These are phyloP conservation scores for Apostasia ramifera DNA, from an alignment of 106 monocot species.

Conservation along the genomic window DNA sequence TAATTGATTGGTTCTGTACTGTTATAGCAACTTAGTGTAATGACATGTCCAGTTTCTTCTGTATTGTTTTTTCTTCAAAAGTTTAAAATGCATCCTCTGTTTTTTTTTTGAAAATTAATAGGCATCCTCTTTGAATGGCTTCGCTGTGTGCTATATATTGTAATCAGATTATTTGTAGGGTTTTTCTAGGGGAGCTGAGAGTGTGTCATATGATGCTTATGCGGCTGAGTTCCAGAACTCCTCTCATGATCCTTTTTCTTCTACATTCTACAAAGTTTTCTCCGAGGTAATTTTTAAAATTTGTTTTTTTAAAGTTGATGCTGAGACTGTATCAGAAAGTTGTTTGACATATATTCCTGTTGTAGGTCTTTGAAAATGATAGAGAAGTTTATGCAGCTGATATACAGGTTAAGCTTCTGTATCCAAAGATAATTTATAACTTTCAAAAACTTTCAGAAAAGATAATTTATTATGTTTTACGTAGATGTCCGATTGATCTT, in stretches of 20 bases:
- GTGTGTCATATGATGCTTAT: conserved; percentile 29
- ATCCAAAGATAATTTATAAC: too few species aligned
- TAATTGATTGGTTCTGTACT: conserved; percentile 9
- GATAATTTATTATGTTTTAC: too few species aligned
- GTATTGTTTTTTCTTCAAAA: too few species aligned
- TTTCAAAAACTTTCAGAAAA: too few species aligned
- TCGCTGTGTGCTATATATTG: background rate
- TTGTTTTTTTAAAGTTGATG: conserved; percentile 4
- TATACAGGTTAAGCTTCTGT: conserved; percentile 39
- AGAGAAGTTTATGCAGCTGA: conserved; percentile 63
- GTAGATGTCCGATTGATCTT: too few species aligned
- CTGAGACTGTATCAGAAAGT: conserved; percentile 2
- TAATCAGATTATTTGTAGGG: conserved; percentile 5
- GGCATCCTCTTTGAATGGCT: background rate
- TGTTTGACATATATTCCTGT: conserved; percentile 5
- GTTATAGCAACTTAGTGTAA: too few species aligned
- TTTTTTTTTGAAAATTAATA: background rate
- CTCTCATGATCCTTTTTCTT: conserved; percentile 66
- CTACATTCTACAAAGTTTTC: conserved; percentile 80
- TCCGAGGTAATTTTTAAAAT: conserved; percentile 58
- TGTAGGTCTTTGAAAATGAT: conserved; percentile 83
- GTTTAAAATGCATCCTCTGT: too few species aligned
- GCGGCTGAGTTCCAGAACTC: conserved; percentile 15
- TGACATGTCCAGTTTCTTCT: too few species aligned
- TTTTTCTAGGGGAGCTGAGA: conserved; percentile 34